Base-by-base conservation (phyloP, 2,329 filamentous ascomycete species). In the Alternaria arbusti region DNA sequence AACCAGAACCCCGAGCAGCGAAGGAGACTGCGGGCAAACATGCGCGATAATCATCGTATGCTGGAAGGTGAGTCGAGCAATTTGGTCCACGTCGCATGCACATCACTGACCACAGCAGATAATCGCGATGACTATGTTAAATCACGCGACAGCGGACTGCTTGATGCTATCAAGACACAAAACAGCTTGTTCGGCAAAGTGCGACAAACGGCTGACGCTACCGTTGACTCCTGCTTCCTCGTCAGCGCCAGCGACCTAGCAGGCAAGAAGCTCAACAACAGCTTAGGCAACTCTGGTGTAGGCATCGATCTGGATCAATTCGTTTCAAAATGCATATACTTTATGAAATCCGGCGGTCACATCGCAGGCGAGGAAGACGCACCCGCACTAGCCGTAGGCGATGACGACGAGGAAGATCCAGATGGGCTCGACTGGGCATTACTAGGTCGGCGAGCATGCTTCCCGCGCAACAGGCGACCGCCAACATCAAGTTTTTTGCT, bases 301-400 rank as follows among this genome's bases (percentile, higher is more conserved):
- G 93, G 94, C 8, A 83, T 99, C 22, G 94, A 98, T 74, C 86
- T 96, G 0, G 94, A 98, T 65, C 92, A 97, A 72, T 96, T 98
- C 74, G 88, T 98, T 13, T 91, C 92, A 1, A 97, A 96, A 79
- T 95, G 91, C 78, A 93, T 96, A 63, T 88, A 87, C 4, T 98
- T 92, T 77, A 97, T 98, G 93, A 89, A 88, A 17, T 74, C 79
- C 22, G 85, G 87, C 36, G 91, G 88, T 4, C 83, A 86, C 13
- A 58, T 65, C 1, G 64, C 63, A 2, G 86, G 86, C 11, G 86
- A 87, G 23, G 80, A 81, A 13, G 83, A 86, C 43, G 77, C 86
- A 44, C 82, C 82, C 8, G 86, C 86, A 54, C 81, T 85, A 45
- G 80, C 75, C 61, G 82, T 71, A 13, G 74, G 75, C 6, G 84